Base-by-base conservation (phyloP, 345 rosid genomes). In the Citrus australasica region DNA sequence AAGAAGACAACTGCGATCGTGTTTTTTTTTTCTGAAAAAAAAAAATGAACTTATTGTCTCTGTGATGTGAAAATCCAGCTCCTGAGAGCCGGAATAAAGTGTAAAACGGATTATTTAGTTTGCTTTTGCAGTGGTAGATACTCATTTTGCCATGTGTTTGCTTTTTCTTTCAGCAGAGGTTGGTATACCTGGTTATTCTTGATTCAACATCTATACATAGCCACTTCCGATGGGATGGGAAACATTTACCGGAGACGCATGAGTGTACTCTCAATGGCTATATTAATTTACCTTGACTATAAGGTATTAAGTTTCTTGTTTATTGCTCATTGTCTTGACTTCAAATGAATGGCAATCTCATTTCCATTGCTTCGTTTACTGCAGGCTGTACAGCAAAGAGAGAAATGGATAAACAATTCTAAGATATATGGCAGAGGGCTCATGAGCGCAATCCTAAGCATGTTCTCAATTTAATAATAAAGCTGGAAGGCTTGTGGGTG, bases 401-500 rank as follows among this genome's bases (percentile, higher is more conserved):
- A 92, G 77, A 92, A 92, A 83, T 92, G 94, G 95, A 86, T 80
- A 53, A 85, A 69, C 75, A 87, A 87, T 78, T 73, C 90, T 1
- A 95, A 91, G 76, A 73, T 79, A 40, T 72, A 65, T 95, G 99
- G 99, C 88, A 90, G 35, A 93, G 79, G 84, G 96, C 91, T 82
- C 99, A 93, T 68, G 88, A 91, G 75, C 94, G 98, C 75, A 95
- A 95, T 78, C 98, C 98, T 4, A 88, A 80, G 80, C 91, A 98
- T 35, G 86, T 93, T 77, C 92, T 92, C 80, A 83, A 60, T 79
- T 82, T 91, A 88, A 91, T 95, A 53, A 78, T 93, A 25, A 87
- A 89, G 73, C 78, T 93, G 87, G 97, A 93, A 87, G 98, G 99
- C 11, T 71, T 93, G 65, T 93, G 99, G 99, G 98, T 95, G 69